Evolutionary conservation across 2,329 filamentous ascomycete species (phyloP).

Genomic region (Monilinia fructicola): DNA sequence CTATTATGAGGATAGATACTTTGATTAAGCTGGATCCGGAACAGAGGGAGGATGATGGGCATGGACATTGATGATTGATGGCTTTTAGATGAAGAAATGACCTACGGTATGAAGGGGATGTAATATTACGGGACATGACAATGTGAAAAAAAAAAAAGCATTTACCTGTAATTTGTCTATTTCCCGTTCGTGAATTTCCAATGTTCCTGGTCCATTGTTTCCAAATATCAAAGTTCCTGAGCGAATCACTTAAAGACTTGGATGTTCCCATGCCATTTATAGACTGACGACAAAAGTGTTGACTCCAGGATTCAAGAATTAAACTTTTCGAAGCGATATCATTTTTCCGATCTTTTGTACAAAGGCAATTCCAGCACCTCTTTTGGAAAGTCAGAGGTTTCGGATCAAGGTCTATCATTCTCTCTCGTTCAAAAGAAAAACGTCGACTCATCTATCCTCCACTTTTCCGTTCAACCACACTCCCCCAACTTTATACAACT

Average conservation of each 20-base stretch:
- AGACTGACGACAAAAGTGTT: neutral
- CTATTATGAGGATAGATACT: slow-evolving; percentile 99
- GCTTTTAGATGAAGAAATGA: slow-evolving; percentile 24
- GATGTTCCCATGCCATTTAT: neutral
- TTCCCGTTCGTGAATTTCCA: neutral
- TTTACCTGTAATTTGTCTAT: slow-evolving; percentile 15
- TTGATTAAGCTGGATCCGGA: slow-evolving; percentile 97
- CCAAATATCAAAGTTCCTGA: neutral
- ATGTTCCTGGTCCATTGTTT: neutral
- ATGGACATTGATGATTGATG: slow-evolving; percentile 66
- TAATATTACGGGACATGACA: slow-evolving; percentile 23
- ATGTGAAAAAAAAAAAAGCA: slow-evolving; percentile 21
- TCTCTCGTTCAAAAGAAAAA: slow-evolving; percentile 31
- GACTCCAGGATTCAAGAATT: neutral
- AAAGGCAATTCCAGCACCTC: slow-evolving; percentile 36
- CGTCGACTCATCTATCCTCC: slow-evolving; percentile 11
- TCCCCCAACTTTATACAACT: slow-evolving; percentile 24
- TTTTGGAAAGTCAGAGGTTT: slow-evolving; percentile 41
- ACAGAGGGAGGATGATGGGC: slow-evolving; percentile 77
- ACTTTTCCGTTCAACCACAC: slow-evolving; percentile 14
- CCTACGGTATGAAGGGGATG: slow-evolving; percentile 20
- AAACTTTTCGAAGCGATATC: slow-evolving; percentile 21
- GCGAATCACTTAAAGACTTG: neutral
- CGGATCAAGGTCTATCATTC: slow-evolving; percentile 48
- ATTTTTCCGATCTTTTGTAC: slow-evolving; percentile 26